phyloP scores from a whole-genome alignment of 495 filamentous ascomycete species.

The Lepraria neglecta region DNA sequence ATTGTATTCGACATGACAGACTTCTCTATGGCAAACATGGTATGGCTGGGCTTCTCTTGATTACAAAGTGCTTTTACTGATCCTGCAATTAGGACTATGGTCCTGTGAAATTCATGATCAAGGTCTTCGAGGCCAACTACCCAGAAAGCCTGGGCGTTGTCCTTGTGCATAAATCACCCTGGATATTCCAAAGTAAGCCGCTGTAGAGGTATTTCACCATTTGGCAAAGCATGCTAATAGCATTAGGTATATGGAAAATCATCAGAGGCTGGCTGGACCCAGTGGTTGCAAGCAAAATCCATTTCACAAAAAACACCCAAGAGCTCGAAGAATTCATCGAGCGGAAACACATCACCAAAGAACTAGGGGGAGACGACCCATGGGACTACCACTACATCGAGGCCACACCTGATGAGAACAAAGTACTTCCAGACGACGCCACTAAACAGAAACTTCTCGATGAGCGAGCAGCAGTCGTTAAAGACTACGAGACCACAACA shows the following conservation, averaged over 20 bases:
- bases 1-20: slow-evolving; percentile 94
- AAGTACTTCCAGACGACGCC: slow-evolving; percentile 58
- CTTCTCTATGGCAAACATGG: slow-evolving; percentile 93
- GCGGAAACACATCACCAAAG: slow-evolving; percentile 62
- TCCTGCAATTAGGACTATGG: slow-evolving; percentile 65
- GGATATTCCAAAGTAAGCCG: slow-evolving; percentile 81
- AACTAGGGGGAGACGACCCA: slow-evolving; percentile 75
- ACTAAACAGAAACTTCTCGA: slow-evolving; percentile 57
- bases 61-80: background rate
- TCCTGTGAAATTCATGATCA: slow-evolving; percentile 98
- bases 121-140: slow-evolving; percentile 98
- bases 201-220: background rate
- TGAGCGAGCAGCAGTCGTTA: slow-evolving; percentile 50
- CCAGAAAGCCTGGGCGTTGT: slow-evolving; percentile 87
- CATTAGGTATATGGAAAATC: slow-evolving; percentile 70
- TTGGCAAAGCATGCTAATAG: slow-evolving; percentile 16
- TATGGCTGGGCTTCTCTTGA: slow-evolving; percentile 33
- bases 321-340: slow-evolving; percentile 76
- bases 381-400: slow-evolving; percentile 79
- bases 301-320: slow-evolving; percentile 79
- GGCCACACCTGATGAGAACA: slow-evolving; percentile 66
- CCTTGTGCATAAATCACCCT: slow-evolving; percentile 94
- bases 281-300: slow-evolving; percentile 87
- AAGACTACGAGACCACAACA: slow-evolving; percentile 59
- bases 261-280: slow-evolving; percentile 96